A percentile compares a stretch with the other conserved stretches of the same genome.
Evolutionary conservation across 176 grass and related monocot species (phyloP).

Genomic region (Olyra latifolia): DNA sequence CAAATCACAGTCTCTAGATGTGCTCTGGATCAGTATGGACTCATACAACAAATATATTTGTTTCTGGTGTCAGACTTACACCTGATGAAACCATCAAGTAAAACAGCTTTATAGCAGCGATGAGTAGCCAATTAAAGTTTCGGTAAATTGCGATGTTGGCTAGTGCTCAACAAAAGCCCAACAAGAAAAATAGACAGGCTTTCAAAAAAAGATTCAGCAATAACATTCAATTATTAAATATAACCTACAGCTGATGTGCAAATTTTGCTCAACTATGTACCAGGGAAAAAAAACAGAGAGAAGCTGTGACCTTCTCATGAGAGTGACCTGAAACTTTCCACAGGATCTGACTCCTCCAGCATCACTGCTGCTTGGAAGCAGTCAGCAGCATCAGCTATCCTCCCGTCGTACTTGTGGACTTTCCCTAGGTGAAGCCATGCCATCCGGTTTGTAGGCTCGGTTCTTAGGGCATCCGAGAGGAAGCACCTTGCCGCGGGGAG

Average conservation of each 20-base stretch:
- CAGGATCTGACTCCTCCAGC: constrained; percentile 90
- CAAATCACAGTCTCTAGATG: too few species aligned
- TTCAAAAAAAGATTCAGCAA: neutral
- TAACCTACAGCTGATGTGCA: neutral
- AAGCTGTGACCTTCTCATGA: constrained; percentile 31
- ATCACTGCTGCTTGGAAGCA: constrained; percentile 85
- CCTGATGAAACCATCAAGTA: neutral
- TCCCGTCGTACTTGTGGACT: constrained; percentile 77
- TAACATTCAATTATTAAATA: neutral
- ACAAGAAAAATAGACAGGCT: neutral
- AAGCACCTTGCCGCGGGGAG: constrained; percentile 77
- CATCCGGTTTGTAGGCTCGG: constrained; percentile 70
- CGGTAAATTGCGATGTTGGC: neutral
- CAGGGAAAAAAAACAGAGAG: neutral
- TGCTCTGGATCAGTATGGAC: too few species aligned
- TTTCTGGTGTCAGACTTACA: neutral
- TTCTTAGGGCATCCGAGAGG: constrained; percentile 73
- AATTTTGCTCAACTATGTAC: neutral
- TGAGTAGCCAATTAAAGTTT: neutral
- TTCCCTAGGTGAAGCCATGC: constrained; percentile 83
- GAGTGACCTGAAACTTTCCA: constrained; percentile 71
- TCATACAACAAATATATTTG: too few species aligned
- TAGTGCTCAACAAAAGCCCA: neutral
- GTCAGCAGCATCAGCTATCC: constrained; percentile 64
- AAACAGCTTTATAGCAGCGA: neutral